Conservation (phyloP, 2,329 filamentous ascomycete species). For the Xylaria sp. region DNA sequence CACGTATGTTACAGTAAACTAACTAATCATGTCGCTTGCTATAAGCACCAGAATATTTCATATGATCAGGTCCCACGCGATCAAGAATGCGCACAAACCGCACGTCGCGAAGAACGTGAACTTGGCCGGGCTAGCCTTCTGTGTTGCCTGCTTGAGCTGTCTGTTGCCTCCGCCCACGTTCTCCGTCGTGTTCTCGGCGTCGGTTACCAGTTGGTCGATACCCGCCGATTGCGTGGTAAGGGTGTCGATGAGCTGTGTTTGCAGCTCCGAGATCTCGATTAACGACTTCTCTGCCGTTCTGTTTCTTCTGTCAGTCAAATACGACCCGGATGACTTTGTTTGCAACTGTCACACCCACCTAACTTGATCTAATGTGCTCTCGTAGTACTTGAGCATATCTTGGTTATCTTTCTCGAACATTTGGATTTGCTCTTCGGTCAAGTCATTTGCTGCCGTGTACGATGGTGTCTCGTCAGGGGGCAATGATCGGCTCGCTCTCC, state of each 20-base stretch:
- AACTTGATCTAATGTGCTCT: slow-evolving; percentile 92
- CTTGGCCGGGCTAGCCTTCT: slow-evolving; percentile 71
- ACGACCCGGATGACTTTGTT: background rate
- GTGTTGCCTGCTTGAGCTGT: slow-evolving; percentile 81
- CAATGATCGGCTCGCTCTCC: slow-evolving; percentile 26
- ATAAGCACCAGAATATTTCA: slow-evolving; percentile 27
- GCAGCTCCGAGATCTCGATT: slow-evolving; percentile 88
- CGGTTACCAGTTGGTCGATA: slow-evolving; percentile 84
- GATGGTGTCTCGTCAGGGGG: slow-evolving; percentile 30
- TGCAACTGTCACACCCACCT: slow-evolving; percentile 63
- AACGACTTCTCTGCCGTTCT: slow-evolving; percentile 89
- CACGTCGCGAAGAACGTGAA: slow-evolving; percentile 81
- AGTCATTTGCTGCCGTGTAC: slow-evolving; percentile 46
- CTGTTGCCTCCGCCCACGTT: slow-evolving; percentile 90
- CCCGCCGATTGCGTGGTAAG: slow-evolving; percentile 83
- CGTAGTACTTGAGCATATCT: slow-evolving; percentile 89
- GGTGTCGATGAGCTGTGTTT: slow-evolving; percentile 85
- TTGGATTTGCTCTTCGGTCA: slow-evolving; percentile 85
- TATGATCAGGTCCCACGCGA: slow-evolving; percentile 77
- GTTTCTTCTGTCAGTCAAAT: slow-evolving; percentile 12
- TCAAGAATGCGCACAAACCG: slow-evolving; percentile 72
- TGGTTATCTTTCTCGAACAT: slow-evolving; percentile 93
- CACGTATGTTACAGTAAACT: too few relatives aligned
- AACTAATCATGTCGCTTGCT: too few relatives aligned
- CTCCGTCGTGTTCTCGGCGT: slow-evolving; percentile 79